A percentile compares a stretch with the other conserved stretches of the same genome.
These are phyloP conservation scores for Fagus crenata DNA, from an alignment of 306 rosid species.

Conservation along the genomic window DNA sequence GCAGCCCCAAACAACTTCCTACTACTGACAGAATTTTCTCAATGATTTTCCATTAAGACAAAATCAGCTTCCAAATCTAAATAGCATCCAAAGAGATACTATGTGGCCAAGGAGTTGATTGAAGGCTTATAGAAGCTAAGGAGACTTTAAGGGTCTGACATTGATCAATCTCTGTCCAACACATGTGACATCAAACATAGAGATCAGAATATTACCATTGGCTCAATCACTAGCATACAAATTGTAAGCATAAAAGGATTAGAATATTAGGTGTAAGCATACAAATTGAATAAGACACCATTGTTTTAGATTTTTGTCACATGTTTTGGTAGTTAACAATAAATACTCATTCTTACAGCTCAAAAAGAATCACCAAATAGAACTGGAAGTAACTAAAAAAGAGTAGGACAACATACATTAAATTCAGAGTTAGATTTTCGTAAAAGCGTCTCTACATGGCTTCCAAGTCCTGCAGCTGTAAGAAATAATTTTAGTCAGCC, in stretches of 20 bases:
- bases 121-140: too few relatives aligned
- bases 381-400: constrained; percentile 17
- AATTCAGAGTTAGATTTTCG: constrained; percentile 81
- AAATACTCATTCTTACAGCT: background rate
- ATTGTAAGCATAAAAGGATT: background rate
- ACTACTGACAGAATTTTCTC: background rate
- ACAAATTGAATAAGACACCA: background rate
- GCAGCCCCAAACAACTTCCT: background rate
- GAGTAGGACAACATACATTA: constrained; percentile 54
- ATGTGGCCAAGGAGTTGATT: background rate
- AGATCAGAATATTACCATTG: background rate
- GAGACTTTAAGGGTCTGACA: background rate
- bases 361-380: background rate
- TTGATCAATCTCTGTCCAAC: background rate
- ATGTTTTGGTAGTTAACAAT: background rate
- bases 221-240: background rate
- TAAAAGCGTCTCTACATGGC: constrained; percentile 65
- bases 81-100: background rate
- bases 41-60: background rate
- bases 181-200: background rate
- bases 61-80: background rate
- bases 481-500: constrained; percentile 36
- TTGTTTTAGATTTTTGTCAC: background rate
- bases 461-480: constrained; percentile 76
- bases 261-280: background rate